Evolutionary conservation across 331 rosid genomes (phyloP), one percentile per base, ranked within the genome.

Genomic region (Rhamnella rubrinervis): DNA sequence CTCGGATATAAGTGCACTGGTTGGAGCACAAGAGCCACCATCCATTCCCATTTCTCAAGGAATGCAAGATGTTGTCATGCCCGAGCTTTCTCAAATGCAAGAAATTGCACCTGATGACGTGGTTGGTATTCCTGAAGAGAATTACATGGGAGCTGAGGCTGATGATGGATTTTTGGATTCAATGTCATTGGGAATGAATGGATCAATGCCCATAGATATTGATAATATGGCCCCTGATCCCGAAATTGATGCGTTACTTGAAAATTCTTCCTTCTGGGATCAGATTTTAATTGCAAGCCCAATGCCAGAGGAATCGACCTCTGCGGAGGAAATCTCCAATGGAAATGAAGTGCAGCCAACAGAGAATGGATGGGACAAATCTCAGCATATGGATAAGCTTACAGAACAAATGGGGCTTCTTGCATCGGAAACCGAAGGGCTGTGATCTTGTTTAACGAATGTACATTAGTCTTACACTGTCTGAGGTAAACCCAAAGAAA

Each of bases 391-490:
- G 95, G 91, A 89, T 76, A 80, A 80, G 65, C 89, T 93, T 69
- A 84, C 97, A 0, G 91, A 87, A 75, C 90, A 89, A 82, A 93
- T 93, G 98, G 96, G 82, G 53, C 92, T 66, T 83, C 97, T 93
- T 67, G 64, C 88, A 39, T 91, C 98, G 38, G 90, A 91, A 19
- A 47, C 71, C 20, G 65, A 80, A 53, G 74, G 81, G 76, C 81
- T 75, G 69, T 85, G 84, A 87, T 44, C 58, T 44, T 52, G 65
- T 31, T 81, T 64, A 53, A 77, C 77, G 56, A 71, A 74, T 82
- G 85, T 90, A 72, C 65, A 79, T 80, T 78, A 72, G 68, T 70
- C 57, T 71, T 70, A 63, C 65, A 47, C 70, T 56, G 21, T 63
- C 50, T 25, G 35, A 81, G 86, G 85, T 74, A 80, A 76, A 71